phyloP scores from a whole-genome alignment of 2,329 filamentous ascomycete genomes.

The Epicoccum sorghinum region DNA sequence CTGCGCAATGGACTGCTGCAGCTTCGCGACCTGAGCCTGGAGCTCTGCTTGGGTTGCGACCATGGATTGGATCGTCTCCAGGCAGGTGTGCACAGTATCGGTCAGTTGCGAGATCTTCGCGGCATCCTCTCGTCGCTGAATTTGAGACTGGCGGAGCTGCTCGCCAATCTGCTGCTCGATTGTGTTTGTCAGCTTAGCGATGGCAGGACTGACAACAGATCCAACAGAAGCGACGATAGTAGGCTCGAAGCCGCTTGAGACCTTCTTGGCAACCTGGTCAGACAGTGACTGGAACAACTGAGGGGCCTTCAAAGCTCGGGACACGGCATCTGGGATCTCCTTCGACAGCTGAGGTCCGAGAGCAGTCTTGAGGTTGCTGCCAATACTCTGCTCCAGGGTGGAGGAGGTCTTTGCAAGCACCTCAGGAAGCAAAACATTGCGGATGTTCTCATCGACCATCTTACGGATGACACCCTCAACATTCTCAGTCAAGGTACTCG shows the following conservation, averaged over 20 bases:
- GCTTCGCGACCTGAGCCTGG: conserved; percentile 60
- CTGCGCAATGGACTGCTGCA: conserved; percentile 51
- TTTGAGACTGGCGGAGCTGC: conserved; percentile 59
- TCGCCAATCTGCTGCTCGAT: conserved; percentile 66
- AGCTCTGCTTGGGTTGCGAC: conserved; percentile 71
- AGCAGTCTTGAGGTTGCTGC: conserved; percentile 69
- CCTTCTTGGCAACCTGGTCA: conserved; percentile 71
- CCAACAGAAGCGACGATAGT: conserved; percentile 63
- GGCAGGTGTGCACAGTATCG: conserved; percentile 68
- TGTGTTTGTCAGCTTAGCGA: conserved; percentile 71
- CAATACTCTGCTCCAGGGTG: conserved; percentile 74
- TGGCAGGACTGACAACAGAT: conserved; percentile 65
- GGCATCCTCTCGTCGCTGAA: conserved; percentile 59
- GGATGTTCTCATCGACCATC: conserved; percentile 78
- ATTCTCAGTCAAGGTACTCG: conserved; percentile 71
- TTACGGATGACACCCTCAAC: conserved; percentile 77
- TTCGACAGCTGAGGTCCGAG: conserved; percentile 71
- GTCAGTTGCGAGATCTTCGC: conserved; percentile 77
- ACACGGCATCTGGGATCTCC: conserved; percentile 74
- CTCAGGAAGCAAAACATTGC: conserved; percentile 75
- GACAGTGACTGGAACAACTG: conserved; percentile 75
- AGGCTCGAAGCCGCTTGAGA: conserved; percentile 72
- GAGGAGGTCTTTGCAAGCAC: conserved; percentile 71
- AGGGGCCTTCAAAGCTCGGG: conserved; percentile 72
- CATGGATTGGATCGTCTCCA: conserved; percentile 73